Base-by-base conservation (phyloP, 192 early-diverging fungal genomes). In the Jimgerdemannia flammicorona region DNA sequence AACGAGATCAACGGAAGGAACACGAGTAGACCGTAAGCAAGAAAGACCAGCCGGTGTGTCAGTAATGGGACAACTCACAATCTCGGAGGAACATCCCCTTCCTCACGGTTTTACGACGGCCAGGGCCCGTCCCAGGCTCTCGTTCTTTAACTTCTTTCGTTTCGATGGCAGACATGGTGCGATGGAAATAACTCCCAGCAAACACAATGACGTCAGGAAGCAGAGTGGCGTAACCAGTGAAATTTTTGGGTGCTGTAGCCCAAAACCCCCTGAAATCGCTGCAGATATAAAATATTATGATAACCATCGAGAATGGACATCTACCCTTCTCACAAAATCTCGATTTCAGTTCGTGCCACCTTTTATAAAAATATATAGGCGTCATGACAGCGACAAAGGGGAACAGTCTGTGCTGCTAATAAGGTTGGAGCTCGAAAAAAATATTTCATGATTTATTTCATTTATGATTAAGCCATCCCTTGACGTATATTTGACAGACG, bases 51-150 rank as follows among this genome's bases (percentile, higher is more conserved):
- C 29, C 29, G 29, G 64, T 19, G 40, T 70, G 43, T 69, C 20
- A 43, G 4, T 66, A 71, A 10, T 4, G n/a, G 3, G 3, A 20
- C 19, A n/a, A 74, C 81, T 75, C 73, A 83, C 81, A 64, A 69
- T 83, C 81, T 72, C 77, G 79, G 8, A 78, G 43, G 65, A 83
- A 83, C 81, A 83, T 83, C 69, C 81, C 81, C 42, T 83, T 83
- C 20, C 81, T 73, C 8, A 83, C 81, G 2, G 78, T 83, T 49
- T 79, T 83, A 49, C 75, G 75, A 72, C 81, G 44, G 9, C 81
- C 81, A 72, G 81, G 81, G 0, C 81, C 81, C 2, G 70, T 72
- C 11, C 72, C 72, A 64, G 76, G 70, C 43, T 79, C 80, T 4
- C 74, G 71, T 78, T 74, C 75, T 44, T 14, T 43, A 17, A 71